A percentile compares a stretch with the other conserved stretches of the same genome.
Evolutionary conservation across 306 rosid species (phyloP).

Genomic region (Cucurbita ficifolia): DNA sequence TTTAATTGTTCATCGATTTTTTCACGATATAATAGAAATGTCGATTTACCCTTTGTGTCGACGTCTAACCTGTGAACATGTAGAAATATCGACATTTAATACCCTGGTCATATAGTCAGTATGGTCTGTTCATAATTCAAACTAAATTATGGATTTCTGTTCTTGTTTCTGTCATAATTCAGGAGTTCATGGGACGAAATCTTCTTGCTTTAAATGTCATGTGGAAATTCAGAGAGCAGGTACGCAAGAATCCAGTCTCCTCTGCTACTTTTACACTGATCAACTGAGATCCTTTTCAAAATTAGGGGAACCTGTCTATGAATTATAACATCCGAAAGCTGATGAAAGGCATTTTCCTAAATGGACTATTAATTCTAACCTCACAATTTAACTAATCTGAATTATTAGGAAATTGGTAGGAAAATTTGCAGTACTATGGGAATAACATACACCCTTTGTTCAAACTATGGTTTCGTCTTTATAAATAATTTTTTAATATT

Average conservation of each 20-base stretch:
- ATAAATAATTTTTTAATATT: too few species aligned
- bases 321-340: neutral
- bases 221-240: constrained; percentile 99
- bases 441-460: too few species aligned
- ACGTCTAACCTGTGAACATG: too few species aligned
- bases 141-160: neutral
- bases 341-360: neutral
- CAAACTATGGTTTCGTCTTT: too few species aligned
- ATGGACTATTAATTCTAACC: neutral
- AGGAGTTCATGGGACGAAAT: constrained; percentile 97
- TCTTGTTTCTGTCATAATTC: constrained; percentile 8
- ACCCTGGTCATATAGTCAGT: neutral
- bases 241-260: constrained; percentile 12
- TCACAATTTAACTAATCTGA: neutral
- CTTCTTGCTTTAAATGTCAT: constrained; percentile 92
- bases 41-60: too few species aligned
- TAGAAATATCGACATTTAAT: too few species aligned
- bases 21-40: too few species aligned
- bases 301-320: neutral
- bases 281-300: neutral
- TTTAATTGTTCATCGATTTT: too few species aligned
- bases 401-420: neutral
- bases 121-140: neutral
- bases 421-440: too few species aligned
- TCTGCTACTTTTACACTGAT: neutral